Percentiles rank a stretch among this genome's conserved stretches.
These are phyloP conservation scores for Pouteria campechiana DNA, from an alignment of 179 eudicot genomes.

Conservation along the genomic window DNA sequence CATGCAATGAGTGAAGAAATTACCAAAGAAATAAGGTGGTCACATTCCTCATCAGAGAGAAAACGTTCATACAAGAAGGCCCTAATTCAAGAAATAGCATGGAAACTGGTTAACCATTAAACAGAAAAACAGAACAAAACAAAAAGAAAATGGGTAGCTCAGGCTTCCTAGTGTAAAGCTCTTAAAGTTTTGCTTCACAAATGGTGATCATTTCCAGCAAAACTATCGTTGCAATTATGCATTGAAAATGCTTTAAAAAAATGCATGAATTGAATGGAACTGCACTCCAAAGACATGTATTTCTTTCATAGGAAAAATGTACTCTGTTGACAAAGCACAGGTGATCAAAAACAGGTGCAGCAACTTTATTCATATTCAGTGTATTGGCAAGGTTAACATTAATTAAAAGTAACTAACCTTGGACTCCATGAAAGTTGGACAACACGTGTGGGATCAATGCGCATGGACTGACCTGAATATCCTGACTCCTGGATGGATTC, in stretches of 20 bases:
- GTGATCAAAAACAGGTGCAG: too few species aligned
- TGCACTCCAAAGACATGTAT: neutral
- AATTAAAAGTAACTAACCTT: conserved; percentile 75
- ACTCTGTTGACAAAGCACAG: too few species aligned
- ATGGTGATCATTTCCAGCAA: neutral
- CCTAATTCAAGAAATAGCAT: conserved; percentile 29
- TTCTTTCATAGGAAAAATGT: neutral
- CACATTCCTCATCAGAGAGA: conserved; percentile 67
- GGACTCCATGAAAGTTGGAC: conserved; percentile 77
- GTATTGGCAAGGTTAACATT: neutral
- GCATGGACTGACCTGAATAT: conserved; percentile 15
- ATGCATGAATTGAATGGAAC: neutral
- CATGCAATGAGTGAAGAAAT: conserved; percentile 2
- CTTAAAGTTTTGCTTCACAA: neutral
- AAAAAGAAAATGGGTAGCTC: neutral
- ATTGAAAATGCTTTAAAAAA: neutral
- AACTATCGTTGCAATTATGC: neutral
- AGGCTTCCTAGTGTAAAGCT: neutral
- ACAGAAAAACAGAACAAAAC: conserved; percentile 1
- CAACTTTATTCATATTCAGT: too few species aligned
- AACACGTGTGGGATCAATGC: conserved; percentile 63
- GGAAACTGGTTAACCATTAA: neutral
- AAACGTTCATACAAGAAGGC: conserved; percentile 68
- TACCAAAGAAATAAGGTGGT: conserved; percentile 69
- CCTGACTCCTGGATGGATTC: conserved; percentile 14